These are phyloP conservation scores for Irpex sp. DNA, from an alignment of 1,284 basidiomycete genomes.

Conservation along the genomic window DNA sequence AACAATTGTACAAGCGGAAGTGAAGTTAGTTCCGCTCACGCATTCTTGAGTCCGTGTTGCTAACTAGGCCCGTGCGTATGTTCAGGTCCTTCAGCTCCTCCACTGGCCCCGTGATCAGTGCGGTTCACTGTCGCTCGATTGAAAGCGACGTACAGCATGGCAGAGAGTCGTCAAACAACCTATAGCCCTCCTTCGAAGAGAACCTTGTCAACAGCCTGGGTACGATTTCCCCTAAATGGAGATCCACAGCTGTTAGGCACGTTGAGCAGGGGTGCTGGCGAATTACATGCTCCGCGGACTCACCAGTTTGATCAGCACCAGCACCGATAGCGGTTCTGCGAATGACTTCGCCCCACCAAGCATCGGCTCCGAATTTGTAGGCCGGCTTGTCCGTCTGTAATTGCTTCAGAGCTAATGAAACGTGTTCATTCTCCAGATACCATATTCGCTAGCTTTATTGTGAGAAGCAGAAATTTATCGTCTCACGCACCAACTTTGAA, in stretches of 20 bases:
- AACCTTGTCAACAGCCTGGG: constrained; percentile 58
- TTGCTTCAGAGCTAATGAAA: constrained; percentile 52
- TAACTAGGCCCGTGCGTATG: constrained; percentile 57
- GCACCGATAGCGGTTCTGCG: constrained; percentile 67
- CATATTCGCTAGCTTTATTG: not conserved
- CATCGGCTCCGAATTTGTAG: constrained; percentile 44
- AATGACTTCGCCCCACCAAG: constrained; percentile 76
- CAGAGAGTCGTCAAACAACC: constrained; percentile 59
- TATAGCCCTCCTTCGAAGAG: constrained; percentile 67
- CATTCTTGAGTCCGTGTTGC: constrained; percentile 69
- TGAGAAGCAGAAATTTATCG: not conserved
- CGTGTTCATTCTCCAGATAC: not conserved
- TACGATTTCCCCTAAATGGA: constrained; percentile 49
- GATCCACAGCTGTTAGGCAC: constrained; percentile 44
- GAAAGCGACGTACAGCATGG: constrained; percentile 47
- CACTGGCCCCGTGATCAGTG: constrained; percentile 34
- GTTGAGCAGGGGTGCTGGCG: not conserved
- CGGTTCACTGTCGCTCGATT: not conserved
- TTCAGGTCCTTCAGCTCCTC: constrained; percentile 38
- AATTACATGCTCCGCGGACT: constrained; percentile 15
- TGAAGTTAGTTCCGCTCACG: constrained; percentile 36
- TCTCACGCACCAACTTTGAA: constrained; percentile 60
- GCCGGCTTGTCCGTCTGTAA: constrained; percentile 57
- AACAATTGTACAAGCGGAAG: not conserved
- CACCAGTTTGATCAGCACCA: constrained; percentile 57